Evolutionary conservation across 2,329 filamentous ascomycete species (phyloP).

Genomic region (Aspergillus terreus): DNA sequence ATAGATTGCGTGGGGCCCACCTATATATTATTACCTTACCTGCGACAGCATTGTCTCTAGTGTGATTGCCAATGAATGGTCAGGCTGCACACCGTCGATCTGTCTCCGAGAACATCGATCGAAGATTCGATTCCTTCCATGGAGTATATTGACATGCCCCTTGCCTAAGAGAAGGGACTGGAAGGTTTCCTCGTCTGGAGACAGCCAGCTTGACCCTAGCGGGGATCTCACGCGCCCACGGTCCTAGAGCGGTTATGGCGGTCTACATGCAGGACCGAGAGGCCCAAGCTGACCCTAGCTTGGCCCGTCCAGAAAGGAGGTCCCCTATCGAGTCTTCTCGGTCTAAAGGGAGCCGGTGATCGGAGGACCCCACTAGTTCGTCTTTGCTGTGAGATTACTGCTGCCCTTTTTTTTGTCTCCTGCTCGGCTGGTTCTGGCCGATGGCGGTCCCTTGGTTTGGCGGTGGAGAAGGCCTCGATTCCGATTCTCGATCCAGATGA

Average conservation of each 20-base stretch:
- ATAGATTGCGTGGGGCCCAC: conserved; percentile 10
- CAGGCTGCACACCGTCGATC: not conserved
- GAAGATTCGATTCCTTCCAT: too few species aligned
- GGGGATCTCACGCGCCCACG: too few species aligned
- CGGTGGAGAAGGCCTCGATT: conserved; percentile 1
- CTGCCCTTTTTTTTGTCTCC: not conserved
- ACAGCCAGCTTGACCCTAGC: too few species aligned
- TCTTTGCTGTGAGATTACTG: not conserved
- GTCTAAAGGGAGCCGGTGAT: not conserved
- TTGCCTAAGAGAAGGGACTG: too few species aligned
- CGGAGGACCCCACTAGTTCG: conserved; percentile 5
- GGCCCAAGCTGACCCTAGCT: too few species aligned
- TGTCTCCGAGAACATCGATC: not conserved
- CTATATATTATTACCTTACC: conserved; percentile 4
- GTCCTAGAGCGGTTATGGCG: too few species aligned
- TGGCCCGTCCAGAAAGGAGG: not conserved
- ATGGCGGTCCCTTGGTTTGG: conserved; percentile 6
- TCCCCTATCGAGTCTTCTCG: not conserved
- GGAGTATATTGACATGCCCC: too few species aligned
- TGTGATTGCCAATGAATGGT: not conserved
- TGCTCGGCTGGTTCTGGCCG: not conserved
- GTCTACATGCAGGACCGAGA: too few species aligned
- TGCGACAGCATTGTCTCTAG: not conserved
- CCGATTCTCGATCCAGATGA: not conserved
- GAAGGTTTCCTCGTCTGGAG: too few species aligned